Conservation (phyloP, 2,329 filamentous ascomycete genomes). For the Ceratocystis cacaofunesta region DNA sequence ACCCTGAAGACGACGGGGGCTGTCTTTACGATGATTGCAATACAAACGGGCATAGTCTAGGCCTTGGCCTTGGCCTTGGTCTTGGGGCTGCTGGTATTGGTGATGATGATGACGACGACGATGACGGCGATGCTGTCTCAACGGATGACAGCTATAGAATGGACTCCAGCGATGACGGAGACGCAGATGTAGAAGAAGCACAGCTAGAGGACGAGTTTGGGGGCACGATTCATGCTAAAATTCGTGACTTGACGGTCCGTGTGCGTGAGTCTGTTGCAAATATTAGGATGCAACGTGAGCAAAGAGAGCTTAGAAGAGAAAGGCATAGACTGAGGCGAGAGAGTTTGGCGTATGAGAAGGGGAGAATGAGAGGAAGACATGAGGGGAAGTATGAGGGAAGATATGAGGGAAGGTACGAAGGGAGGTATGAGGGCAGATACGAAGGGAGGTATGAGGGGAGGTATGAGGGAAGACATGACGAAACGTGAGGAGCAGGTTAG, state of each 20-base stretch:
- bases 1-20: not conserved
- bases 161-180: not conserved
- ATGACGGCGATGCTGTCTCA: constrained; percentile 7
- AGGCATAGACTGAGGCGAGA: not conserved
- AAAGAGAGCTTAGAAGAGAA: not conserved
- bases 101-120: not conserved
- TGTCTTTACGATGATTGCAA: constrained; percentile 9
- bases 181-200: constrained; percentile 18
- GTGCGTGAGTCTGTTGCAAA: constrained; percentile 1
- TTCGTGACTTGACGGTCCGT: constrained; percentile 10
- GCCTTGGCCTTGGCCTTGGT: no score
- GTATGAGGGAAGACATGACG: not conserved
- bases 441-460: not conserved
- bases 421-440: not conserved
- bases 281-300: not conserved
- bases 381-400: not conserved
- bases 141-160: constrained; percentile 5
- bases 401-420: not conserved
- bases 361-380: not conserved
- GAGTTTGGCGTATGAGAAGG: not conserved
- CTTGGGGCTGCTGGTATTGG: no score
- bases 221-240: constrained; percentile 8
- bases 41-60: not conserved
- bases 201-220: constrained; percentile 17
- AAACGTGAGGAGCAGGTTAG: not conserved